Percentiles rank a stretch among this genome's conserved stretches.
These are phyloP conservation scores for Leccinum rimulosum DNA, from an alignment of 768 basidiomycete genomes.

Conservation along the genomic window DNA sequence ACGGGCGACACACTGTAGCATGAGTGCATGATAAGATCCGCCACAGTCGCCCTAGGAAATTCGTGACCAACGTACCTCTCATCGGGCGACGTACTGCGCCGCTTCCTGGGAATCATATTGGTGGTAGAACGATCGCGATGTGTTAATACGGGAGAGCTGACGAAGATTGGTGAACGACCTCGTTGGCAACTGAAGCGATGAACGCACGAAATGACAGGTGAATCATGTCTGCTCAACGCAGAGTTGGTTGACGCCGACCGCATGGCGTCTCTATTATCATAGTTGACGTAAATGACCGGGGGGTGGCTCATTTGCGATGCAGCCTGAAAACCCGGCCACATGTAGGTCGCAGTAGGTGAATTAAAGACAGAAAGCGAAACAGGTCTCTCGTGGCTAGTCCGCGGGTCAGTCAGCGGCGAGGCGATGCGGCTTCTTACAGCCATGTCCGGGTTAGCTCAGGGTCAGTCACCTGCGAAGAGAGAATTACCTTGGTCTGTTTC, in stretches of 20 bases:
- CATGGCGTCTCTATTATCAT: conserved; percentile 32
- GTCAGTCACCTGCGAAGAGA: conserved; percentile 4
- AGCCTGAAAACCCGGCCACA: conserved; percentile 46
- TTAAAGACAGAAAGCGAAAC: conserved; percentile 42
- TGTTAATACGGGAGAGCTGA: conserved; percentile 31
- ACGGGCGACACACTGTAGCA: conserved; percentile 14
- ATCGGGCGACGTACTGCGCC: conserved; percentile 33
- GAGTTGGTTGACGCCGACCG: conserved; percentile 33
- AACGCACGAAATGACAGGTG: conserved; percentile 32
- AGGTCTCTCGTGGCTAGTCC: conserved; percentile 27
- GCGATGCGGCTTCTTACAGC: conserved; percentile 19
- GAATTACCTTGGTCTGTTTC: conserved; percentile 28
- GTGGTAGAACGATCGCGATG: conserved; percentile 27
- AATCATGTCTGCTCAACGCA: conserved; percentile 28
- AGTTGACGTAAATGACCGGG: conserved; percentile 40
- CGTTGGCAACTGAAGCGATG: conserved; percentile 13
- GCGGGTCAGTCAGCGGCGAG: conserved; percentile 21
- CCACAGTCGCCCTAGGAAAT: neutral
- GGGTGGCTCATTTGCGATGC: conserved; percentile 42
- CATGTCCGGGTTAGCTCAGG: conserved; percentile 20
- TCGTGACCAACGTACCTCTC: conserved; percentile 20
- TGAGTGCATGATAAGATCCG: conserved; percentile 11
- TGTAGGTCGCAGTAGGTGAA: conserved; percentile 43
- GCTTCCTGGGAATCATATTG: conserved; percentile 32
- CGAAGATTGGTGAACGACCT: conserved; percentile 15